These are phyloP conservation scores for Melanomma pulvis-pyrius DNA, from an alignment of 495 filamentous ascomycete species.

Conservation along the genomic window DNA sequence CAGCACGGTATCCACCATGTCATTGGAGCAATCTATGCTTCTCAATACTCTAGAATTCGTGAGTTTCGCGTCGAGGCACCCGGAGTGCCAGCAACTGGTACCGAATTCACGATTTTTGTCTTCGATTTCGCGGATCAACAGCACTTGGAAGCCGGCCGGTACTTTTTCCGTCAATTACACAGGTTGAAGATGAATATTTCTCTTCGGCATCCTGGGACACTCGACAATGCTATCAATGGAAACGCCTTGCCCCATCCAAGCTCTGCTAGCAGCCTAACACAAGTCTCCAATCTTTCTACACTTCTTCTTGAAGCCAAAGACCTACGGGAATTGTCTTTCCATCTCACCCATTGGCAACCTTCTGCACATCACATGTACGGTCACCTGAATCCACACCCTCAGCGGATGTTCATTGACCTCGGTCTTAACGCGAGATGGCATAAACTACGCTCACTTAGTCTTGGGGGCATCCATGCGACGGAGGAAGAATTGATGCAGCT, in stretches of 20 bases:
- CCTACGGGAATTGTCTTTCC: constrained; percentile 16
- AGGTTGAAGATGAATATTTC: constrained; percentile 16
- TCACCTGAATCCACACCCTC: neutral
- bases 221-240: neutral
- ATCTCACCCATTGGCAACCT: constrained; percentile 7
- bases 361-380: constrained; percentile 3
- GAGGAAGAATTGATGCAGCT: constrained; percentile 17
- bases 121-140: constrained; percentile 10
- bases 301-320: constrained; percentile 25
- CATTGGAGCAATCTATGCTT: constrained; percentile 21
- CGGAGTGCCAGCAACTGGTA: neutral
- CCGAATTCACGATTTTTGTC: constrained; percentile 12
- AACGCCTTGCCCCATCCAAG: neutral
- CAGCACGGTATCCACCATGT: constrained; percentile 30
- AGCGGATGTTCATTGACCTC: constrained; percentile 6
- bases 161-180: constrained; percentile 22
- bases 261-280: neutral
- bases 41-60: constrained; percentile 24
- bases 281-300: constrained; percentile 8
- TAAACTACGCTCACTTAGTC: constrained; percentile 15
- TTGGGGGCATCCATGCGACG: constrained; percentile 12
- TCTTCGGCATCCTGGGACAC: neutral
- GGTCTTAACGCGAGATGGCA: constrained; percentile 19
- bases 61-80: constrained; percentile 12
- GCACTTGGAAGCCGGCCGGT: constrained; percentile 28